These are phyloP conservation scores for Alternaria tenuissima DNA, from an alignment of 2,329 filamentous ascomycete species.

Conservation along the genomic window DNA sequence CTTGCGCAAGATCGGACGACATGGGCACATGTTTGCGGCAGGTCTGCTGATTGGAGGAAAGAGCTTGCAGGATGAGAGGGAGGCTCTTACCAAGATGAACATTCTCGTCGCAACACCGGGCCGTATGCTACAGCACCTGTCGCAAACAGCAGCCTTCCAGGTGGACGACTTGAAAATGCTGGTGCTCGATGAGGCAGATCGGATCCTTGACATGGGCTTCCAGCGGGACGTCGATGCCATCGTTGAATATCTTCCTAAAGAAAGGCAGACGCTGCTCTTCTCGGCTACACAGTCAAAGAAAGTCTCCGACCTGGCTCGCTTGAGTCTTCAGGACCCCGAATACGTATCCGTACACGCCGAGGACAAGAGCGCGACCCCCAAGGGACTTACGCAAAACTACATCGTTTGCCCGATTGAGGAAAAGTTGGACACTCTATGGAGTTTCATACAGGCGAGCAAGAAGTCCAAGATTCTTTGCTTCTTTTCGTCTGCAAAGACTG, in stretches of 20 bases:
- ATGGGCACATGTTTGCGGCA: constrained; percentile 86
- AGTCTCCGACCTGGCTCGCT: constrained; percentile 86
- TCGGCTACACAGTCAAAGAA: constrained; percentile 95
- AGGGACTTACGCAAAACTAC: constrained; percentile 88
- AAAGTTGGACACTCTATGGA: constrained; percentile 91
- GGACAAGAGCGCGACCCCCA: constrained; percentile 80
- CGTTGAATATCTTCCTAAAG: constrained; percentile 84
- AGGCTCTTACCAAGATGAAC: constrained; percentile 89
- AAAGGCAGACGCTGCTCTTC: constrained; percentile 91
- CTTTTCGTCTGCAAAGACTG: constrained; percentile 92
- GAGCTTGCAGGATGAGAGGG: constrained; percentile 84
- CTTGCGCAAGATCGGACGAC: constrained; percentile 84
- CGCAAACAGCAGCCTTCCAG: constrained; percentile 89
- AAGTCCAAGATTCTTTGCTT: constrained; percentile 97
- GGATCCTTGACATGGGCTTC: constrained; percentile 98
- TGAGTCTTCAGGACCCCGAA: constrained; percentile 89
- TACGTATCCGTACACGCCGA: constrained; percentile 94
- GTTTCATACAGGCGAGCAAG: constrained; percentile 88
- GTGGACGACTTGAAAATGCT: constrained; percentile 91
- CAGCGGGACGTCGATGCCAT: constrained; percentile 90
- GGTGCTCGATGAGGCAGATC: constrained; percentile 93
- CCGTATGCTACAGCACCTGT: constrained; percentile 92
- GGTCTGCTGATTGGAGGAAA: constrained; percentile 95
- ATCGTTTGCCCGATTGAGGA: constrained; percentile 83
- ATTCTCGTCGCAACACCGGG: constrained; percentile 96